Conservation (phyloP, 495 filamentous ascomycete species). For the Alectoria sarmentosa region DNA sequence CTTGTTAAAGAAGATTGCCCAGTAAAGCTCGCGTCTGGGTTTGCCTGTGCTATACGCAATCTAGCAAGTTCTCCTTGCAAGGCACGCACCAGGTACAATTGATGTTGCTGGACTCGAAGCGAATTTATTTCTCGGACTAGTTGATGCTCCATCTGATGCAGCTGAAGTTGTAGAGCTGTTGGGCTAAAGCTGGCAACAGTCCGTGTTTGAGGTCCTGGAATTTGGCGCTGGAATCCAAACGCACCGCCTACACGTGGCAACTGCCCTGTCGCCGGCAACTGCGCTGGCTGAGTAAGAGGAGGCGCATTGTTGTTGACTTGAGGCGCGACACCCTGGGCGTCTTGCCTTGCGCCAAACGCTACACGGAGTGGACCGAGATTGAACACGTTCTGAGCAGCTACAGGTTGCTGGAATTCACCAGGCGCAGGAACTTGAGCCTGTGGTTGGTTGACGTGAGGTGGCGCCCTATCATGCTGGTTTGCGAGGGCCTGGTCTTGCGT, state of each 20-base stretch:
- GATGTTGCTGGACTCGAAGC: slow-evolving; percentile 48
- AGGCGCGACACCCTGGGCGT: slow-evolving; percentile 47
- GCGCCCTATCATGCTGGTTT: slow-evolving; percentile 31
- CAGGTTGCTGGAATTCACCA: slow-evolving; percentile 6
- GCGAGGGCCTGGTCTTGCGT: slow-evolving; percentile 28
- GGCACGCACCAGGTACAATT: slow-evolving; percentile 48
- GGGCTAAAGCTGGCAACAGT: slow-evolving; percentile 16
- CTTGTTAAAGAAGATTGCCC: neutral
- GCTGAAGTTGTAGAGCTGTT: slow-evolving; percentile 43
- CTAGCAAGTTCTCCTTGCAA: slow-evolving; percentile 57
- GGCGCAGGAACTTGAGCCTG: slow-evolving; percentile 19
- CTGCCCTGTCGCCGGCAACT: slow-evolving; percentile 25
- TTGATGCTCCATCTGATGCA: slow-evolving; percentile 58
- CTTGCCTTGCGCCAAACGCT: slow-evolving; percentile 49
- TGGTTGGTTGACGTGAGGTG: slow-evolving; percentile 30
- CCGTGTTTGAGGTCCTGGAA: slow-evolving; percentile 25
- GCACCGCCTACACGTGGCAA: slow-evolving; percentile 20
- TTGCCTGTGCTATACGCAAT: slow-evolving; percentile 44
- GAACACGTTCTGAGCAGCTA: slow-evolving; percentile 39
- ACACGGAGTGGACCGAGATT: slow-evolving; percentile 53
- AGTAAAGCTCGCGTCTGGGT: slow-evolving; percentile 22
- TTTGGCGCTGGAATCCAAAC: slow-evolving; percentile 40
- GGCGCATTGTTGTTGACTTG: slow-evolving; percentile 39
- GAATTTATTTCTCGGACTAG: slow-evolving; percentile 56
- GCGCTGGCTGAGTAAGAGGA: slow-evolving; percentile 35